These are phyloP conservation scores for Cyclotella cryptica DNA, from an alignment of 108 stramenopile species.

Conservation along the genomic window DNA sequence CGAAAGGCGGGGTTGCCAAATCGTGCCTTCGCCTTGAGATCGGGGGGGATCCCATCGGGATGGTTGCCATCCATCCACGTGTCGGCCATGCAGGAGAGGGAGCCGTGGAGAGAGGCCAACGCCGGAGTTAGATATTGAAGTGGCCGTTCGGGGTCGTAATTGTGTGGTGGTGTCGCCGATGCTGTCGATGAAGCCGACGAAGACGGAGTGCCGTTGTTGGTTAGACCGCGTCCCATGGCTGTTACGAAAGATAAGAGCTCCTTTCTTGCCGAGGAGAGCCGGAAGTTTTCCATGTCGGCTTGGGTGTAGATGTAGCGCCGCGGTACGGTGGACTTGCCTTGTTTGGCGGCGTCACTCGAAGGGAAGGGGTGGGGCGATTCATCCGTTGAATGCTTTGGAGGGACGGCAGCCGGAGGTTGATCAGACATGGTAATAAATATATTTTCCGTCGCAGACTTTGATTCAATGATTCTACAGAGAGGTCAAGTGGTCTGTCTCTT, in stretches of 20 bases:
- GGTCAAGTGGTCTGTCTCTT: too few relatives aligned
- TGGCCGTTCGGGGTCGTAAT: conserved; percentile 63
- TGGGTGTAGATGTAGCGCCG: conserved; percentile 80
- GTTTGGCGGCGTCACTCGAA: background rate
- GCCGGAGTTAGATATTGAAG: conserved; percentile 66
- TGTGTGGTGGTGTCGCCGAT: conserved; percentile 2
- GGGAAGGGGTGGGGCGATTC: conserved; percentile 15
- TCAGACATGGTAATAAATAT: too few relatives aligned
- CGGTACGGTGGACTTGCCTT: conserved; percentile 11
- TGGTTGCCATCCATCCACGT: conserved; percentile 60
- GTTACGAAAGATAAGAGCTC: conserved; percentile 72
- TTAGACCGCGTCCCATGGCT: conserved; percentile 79
- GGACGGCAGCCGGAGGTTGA: background rate
- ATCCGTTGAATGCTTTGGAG: background rate
- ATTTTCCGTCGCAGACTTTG: too few relatives aligned
- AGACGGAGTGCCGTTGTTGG: conserved; percentile 2
- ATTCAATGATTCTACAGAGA: background rate
- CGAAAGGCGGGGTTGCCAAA: conserved; percentile 88
- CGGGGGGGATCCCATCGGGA: conserved; percentile 73
- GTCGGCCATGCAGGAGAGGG: conserved; percentile 60
- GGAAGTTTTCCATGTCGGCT: conserved; percentile 78
- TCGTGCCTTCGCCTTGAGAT: conserved; percentile 50
- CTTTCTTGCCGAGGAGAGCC: conserved; percentile 60
- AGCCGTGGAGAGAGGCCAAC: conserved; percentile 82
- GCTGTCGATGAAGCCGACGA: background rate